Evolutionary conservation across 805 yeast genomes (phyloP).

Genomic region (Hanseniaspora taiwanica): DNA sequence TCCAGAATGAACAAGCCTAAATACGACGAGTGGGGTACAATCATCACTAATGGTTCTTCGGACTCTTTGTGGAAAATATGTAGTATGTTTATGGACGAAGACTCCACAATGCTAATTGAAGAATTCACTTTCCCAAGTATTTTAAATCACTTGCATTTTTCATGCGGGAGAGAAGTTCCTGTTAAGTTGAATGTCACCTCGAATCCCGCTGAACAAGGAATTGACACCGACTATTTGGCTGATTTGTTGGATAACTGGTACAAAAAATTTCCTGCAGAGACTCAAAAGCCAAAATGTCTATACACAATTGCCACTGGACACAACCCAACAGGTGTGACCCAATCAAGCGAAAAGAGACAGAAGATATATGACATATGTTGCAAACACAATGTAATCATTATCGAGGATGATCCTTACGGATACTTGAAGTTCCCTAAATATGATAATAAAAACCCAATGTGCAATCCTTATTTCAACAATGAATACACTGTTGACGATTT

Average conservation of each 20-base stretch:
- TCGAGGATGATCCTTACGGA: slow-evolving; percentile 65
- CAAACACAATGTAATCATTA: slow-evolving; percentile 41
- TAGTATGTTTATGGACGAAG: slow-evolving; percentile 39
- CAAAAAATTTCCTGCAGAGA: slow-evolving; percentile 29
- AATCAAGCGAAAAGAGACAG: slow-evolving; percentile 33
- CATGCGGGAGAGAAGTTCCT: slow-evolving; percentile 48
- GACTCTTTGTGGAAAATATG: slow-evolving; percentile 42
- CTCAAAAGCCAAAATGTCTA: slow-evolving; percentile 43
- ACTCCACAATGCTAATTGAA: slow-evolving; percentile 46
- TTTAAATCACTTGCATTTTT: slow-evolving; percentile 29
- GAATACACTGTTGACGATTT: slow-evolving; percentile 30
- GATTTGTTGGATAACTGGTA: slow-evolving; percentile 48
- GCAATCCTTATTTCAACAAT: slow-evolving; percentile 20
- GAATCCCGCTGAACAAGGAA: slow-evolving; percentile 39
- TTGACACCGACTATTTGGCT: slow-evolving; percentile 36
- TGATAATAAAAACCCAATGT: slow-evolving; percentile 16
- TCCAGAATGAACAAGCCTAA: slow-evolving; percentile 31
- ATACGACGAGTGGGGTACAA: slow-evolving; percentile 34
- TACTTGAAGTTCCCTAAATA: slow-evolving; percentile 38
- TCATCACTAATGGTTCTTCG: slow-evolving; percentile 39
- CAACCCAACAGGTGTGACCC: slow-evolving; percentile 53
- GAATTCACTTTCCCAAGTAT: slow-evolving; percentile 58
- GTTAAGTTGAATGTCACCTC: slow-evolving; percentile 32
- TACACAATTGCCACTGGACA: slow-evolving; percentile 63
- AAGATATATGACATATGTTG: slow-evolving; percentile 39